These are phyloP conservation scores for Paraglomus brasilianum DNA, from an alignment of 192 early-diverging fungal species.

Conservation along the genomic window DNA sequence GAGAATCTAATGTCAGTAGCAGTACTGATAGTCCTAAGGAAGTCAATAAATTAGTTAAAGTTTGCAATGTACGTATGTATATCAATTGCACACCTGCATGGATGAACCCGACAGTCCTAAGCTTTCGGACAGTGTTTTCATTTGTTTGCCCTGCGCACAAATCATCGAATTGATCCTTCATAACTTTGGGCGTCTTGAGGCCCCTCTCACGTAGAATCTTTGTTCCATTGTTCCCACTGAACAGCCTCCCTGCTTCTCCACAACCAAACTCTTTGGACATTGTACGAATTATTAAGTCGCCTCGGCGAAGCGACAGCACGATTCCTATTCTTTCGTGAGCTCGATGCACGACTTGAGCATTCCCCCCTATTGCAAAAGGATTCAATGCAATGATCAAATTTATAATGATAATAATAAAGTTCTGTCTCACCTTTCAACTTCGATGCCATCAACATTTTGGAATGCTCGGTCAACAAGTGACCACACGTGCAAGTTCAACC, in stretches of 20 bases:
- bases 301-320: slow-evolving; percentile 26
- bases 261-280: slow-evolving; percentile 27
- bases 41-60: slow-evolving; percentile 19
- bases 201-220: slow-evolving; percentile 25
- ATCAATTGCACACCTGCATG: slow-evolving; percentile 30
- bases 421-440: slow-evolving; percentile 25
- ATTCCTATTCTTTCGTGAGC: slow-evolving; percentile 33
- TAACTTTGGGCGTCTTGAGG: slow-evolving; percentile 29
- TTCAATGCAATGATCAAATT: slow-evolving; percentile 3
- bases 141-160: slow-evolving; percentile 10
- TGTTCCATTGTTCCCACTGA: slow-evolving; percentile 8
- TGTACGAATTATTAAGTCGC: slow-evolving; percentile 24
- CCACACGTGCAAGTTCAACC: slow-evolving; percentile 21
- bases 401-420: not conserved
- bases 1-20: slow-evolving; percentile 22
- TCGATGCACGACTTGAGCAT: slow-evolving; percentile 25
- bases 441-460: slow-evolving; percentile 26
- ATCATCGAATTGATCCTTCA: slow-evolving; percentile 30
- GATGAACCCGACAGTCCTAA: slow-evolving; percentile 23
- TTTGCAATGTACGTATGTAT: slow-evolving; percentile 14
- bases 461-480: slow-evolving; percentile 25
- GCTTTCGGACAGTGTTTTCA: slow-evolving; percentile 25
- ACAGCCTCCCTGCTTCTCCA: slow-evolving; percentile 14
- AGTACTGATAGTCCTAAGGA: slow-evolving; percentile 19
- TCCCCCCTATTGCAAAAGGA: slow-evolving; percentile 30